A percentile compares a stretch with the other conserved stretches of the same genome.
These are phyloP conservation scores for Ashbya aceris DNA, from an alignment of 1,139 yeast species.

Conservation along the genomic window DNA sequence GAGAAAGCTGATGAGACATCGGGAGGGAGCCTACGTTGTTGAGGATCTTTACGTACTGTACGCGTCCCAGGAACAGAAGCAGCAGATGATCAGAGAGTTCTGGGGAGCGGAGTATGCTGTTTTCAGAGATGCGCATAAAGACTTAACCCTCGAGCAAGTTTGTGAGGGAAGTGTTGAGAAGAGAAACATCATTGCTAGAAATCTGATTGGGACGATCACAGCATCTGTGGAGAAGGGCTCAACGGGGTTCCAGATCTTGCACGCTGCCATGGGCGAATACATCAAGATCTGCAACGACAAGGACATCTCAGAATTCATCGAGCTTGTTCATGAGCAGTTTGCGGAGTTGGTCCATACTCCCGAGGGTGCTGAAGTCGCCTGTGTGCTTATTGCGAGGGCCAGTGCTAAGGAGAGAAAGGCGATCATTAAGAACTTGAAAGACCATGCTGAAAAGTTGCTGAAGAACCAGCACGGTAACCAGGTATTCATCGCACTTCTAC, in stretches of 20 bases:
- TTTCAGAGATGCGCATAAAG: conserved; percentile 66
- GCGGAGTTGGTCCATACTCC: conserved; percentile 94
- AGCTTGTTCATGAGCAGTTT: conserved; percentile 73
- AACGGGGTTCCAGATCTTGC: conserved; percentile 90
- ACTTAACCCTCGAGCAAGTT: conserved; percentile 55
- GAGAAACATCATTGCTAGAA: conserved; percentile 64
- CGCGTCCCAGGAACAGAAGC: conserved; percentile 73
- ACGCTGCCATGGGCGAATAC: conserved; percentile 92
- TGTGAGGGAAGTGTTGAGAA: conserved; percentile 70
- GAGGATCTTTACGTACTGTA: conserved; percentile 87
- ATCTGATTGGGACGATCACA: conserved; percentile 72
- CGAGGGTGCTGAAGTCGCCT: conserved; percentile 90
- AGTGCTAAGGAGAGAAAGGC: conserved; percentile 88
- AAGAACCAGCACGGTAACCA: conserved; percentile 79
- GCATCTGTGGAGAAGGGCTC: conserved; percentile 94
- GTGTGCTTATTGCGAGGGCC: conserved; percentile 68
- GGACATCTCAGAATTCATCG: conserved; percentile 75
- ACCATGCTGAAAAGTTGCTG: conserved; percentile 64
- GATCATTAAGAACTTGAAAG: conserved; percentile 61
- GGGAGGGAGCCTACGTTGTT: conserved; percentile 97
- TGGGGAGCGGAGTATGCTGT: conserved; percentile 97
- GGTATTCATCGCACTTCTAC: conserved; percentile 68
- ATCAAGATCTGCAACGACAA: conserved; percentile 54
- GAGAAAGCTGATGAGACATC: conserved; percentile 89
- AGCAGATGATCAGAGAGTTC: conserved; percentile 88